Evolutionary conservation across 495 filamentous ascomycete species (phyloP), one percentile per base, ranked within the genome.

Genomic region (Penicillium odoratum): DNA sequence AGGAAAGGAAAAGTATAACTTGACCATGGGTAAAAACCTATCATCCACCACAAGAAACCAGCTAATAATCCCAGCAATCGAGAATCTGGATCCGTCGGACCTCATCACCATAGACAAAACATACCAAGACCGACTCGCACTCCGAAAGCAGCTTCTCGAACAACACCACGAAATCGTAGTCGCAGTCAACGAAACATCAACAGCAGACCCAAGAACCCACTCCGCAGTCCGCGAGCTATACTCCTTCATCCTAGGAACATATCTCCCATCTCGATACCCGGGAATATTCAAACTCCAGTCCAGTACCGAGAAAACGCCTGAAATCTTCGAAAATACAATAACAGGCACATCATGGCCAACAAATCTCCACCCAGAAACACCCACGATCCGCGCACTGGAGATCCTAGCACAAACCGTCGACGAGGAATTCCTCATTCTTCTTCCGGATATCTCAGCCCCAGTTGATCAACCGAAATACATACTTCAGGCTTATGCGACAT

Each of bases 351-450:
- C 60, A 6, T 73, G 79, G 51, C 79, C 85, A 4, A 65, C 83
- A 5, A 34, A 1, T 3, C 59, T 64, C 16, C 36, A 29, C 49
- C 31, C 52, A 21, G 55, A 28, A 18, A 56, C 68, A 65, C 3
- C 62, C 47, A 58, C 63, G 13, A 66, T 60, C 46, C 52, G 26
- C 7, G 60, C 63, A 11, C 49, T 69, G 3, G 60, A 64, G 34
- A 64, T 61, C n/a, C 31, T 69, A 11, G 28, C 54, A 2, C 51
- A 61, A 28, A 66, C 55, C 5, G 55, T 66, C 3, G 64, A 66
- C 30, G 64, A 66, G 48, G 92, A 96, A 53, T 83, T 93, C 69
- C 81, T 93, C 29, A 73, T 96, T 50, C 79, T 95, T 3, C 73
- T 87, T 8, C 88, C 88, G 1, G 73, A 75, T 3, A 57, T 46